Evolutionary conservation across 352 stramenopile species (phyloP).

Genomic region (Globisporangium radiosum): DNA sequence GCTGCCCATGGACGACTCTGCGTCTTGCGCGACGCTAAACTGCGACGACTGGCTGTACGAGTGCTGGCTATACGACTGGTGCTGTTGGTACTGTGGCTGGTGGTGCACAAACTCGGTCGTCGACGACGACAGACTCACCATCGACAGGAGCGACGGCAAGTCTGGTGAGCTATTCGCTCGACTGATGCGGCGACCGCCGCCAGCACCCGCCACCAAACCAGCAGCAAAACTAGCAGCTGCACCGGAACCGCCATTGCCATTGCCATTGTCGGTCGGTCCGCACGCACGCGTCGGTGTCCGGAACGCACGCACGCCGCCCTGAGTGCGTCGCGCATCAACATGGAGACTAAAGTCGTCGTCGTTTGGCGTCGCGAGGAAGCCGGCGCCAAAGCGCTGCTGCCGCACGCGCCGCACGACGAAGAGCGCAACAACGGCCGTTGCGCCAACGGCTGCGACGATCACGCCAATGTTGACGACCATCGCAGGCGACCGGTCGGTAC

Average conservation of each 20-base stretch:
- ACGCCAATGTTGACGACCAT: constrained; percentile 37
- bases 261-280: too few relatives aligned
- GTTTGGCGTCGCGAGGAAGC: constrained; percentile 18
- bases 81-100: constrained; percentile 3
- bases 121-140: constrained; percentile 14
- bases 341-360: constrained; percentile 25
- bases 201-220: too few relatives aligned
- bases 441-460: constrained; percentile 29
- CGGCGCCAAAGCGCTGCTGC: constrained; percentile 15
- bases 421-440: constrained; percentile 33
- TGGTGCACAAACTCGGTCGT: constrained; percentile 28
- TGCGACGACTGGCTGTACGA: constrained; percentile 20
- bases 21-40: constrained; percentile 20
- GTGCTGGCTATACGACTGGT: background rate
- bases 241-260: too few relatives aligned
- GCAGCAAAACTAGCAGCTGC: too few relatives aligned
- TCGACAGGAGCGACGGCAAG: constrained; percentile 16
- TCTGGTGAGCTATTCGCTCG: constrained; percentile 14
- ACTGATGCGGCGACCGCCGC: constrained; percentile 5
- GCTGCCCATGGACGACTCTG: constrained; percentile 6
- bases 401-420: constrained; percentile 42
- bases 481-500: constrained; percentile 14
- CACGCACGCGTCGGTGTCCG: background rate
- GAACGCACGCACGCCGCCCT: background rate
- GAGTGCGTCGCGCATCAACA: constrained; percentile 9